Percentiles rank a stretch among this genome's conserved stretches.
Evolutionary conservation across 306 rosid species (phyloP).

Genomic region (Parietaria judaica): DNA sequence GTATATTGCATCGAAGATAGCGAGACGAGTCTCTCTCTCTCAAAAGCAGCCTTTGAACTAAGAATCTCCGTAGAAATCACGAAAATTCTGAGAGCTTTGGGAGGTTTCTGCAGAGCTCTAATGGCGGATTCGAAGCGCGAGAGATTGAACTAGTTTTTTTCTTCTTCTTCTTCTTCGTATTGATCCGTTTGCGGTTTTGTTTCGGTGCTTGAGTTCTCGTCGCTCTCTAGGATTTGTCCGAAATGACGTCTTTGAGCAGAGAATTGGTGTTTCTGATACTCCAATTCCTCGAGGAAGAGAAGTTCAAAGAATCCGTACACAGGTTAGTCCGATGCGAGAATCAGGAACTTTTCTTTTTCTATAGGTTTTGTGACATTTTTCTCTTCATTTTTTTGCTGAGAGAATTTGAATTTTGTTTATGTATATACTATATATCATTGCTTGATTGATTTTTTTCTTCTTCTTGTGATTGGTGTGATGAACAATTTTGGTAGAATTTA

Average conservation of each 20-base stretch:
- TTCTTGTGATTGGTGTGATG: too few species aligned
- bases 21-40: slow-evolving; percentile 48
- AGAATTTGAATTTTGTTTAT: background rate
- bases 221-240: slow-evolving; percentile 7
- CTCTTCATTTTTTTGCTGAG: background rate
- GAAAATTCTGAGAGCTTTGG: slow-evolving; percentile 15
- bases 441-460: too few species aligned
- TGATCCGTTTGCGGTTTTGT: background rate
- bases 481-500: background rate
- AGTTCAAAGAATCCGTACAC: slow-evolving; percentile 64
- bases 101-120: slow-evolving; percentile 28
- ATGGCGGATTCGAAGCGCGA: slow-evolving; percentile 13
- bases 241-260: slow-evolving; percentile 71
- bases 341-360: background rate
- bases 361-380: background rate
- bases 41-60: slow-evolving; percentile 59
- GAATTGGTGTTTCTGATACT: slow-evolving; percentile 87
- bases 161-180: background rate
- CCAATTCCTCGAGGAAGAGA: slow-evolving; percentile 83
- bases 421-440: too few species aligned
- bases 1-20: slow-evolving; percentile 73
- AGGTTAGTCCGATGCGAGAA: slow-evolving; percentile 30
- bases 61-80: slow-evolving; percentile 24
- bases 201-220: slow-evolving; percentile 1
- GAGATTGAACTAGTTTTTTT: slow-evolving; percentile 11